Base-by-base conservation (phyloP, 345 rosid genomes). In the Salix exigua region DNA sequence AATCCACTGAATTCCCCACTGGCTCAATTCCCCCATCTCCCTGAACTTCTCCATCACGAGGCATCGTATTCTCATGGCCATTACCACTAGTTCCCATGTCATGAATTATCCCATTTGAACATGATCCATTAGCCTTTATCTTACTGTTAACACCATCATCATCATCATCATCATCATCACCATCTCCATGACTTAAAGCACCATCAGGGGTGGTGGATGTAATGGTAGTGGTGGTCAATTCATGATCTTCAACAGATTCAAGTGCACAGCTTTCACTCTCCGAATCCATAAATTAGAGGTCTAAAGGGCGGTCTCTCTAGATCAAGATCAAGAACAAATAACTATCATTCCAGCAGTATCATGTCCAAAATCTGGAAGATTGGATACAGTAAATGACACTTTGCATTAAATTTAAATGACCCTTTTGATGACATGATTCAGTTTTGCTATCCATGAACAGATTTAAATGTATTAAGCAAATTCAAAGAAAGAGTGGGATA, bases 211-310 rank as follows among this genome's bases (percentile, higher is more conserved):
- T 23, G 23, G 14, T n/a, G 26, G 63, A 3, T 58, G 63, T 40
- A 23, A 5, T 19, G 33, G 11, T 33, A 50, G 55, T 65, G 6
- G 73, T 35, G 31, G 55, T 73, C 51, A 80, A 80, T 33, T 79
- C 91, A 79, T 86, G 84, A 76, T 88, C 91, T 74, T 88, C 88
- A 71, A 88, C 87, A 66, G 86, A 86, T 68, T 87, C 90, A 83
- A 75, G 80, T 46, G 74, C 86, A 78, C 83, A 80, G 72, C 71
- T 53, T 65, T 84, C 88, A 80, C 69, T 79, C 73, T 79, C 86
- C 81, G 77, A 74, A 83, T 87, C 90, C 92, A 88, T 88, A 28
- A 40, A 38, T 61, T 19, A 74, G 42, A 70, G 65, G 37, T 53
- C 31, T 42, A 60, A 66, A 72, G 68, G 63, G 25, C 7, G 30